Conservation (phyloP, 108 stramenopile species). For the Skeletonema menzelii region DNA sequence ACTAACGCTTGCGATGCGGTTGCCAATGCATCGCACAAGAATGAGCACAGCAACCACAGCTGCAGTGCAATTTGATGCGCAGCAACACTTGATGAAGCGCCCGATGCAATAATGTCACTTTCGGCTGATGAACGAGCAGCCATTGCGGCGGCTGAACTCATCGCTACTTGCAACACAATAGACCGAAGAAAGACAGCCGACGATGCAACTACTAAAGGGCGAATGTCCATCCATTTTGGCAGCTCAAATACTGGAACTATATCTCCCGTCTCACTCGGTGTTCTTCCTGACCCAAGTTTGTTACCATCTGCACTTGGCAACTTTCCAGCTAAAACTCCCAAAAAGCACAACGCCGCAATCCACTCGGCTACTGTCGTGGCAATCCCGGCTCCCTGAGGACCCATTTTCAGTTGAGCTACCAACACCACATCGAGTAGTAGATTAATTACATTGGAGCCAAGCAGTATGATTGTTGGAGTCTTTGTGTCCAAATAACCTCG, state of each 20-base stretch:
- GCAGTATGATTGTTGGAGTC: slow-evolving; percentile 70
- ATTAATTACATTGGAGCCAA: slow-evolving; percentile 75
- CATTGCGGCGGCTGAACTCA: slow-evolving; percentile 79
- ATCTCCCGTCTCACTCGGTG: slow-evolving; percentile 13
- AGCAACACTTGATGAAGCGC: slow-evolving; percentile 69
- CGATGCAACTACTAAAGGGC: slow-evolving; percentile 77
- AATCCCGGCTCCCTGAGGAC: slow-evolving; percentile 82
- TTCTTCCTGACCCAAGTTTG: background rate
- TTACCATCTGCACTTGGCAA: slow-evolving; percentile 59
- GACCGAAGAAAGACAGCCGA: slow-evolving; percentile 78
- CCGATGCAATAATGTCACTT: slow-evolving; percentile 25
- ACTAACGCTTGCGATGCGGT: slow-evolving; percentile 83
- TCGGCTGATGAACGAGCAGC: slow-evolving; percentile 61
- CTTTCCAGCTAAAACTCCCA: slow-evolving; percentile 64
- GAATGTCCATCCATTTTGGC: slow-evolving; percentile 71
- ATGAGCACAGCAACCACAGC: slow-evolving; percentile 83
- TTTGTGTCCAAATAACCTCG: slow-evolving; percentile 87
- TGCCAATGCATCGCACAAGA: slow-evolving; percentile 80
- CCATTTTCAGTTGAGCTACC: slow-evolving; percentile 58
- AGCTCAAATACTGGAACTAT: slow-evolving; percentile 58
- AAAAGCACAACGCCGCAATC: slow-evolving; percentile 74
- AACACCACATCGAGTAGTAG: slow-evolving; percentile 69
- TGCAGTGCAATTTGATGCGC: slow-evolving; percentile 90
- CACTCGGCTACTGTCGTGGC: slow-evolving; percentile 87
- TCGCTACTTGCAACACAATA: slow-evolving; percentile 64